Conservation (phyloP, 129 eudicot species). For the Dittrichia graveolens region DNA sequence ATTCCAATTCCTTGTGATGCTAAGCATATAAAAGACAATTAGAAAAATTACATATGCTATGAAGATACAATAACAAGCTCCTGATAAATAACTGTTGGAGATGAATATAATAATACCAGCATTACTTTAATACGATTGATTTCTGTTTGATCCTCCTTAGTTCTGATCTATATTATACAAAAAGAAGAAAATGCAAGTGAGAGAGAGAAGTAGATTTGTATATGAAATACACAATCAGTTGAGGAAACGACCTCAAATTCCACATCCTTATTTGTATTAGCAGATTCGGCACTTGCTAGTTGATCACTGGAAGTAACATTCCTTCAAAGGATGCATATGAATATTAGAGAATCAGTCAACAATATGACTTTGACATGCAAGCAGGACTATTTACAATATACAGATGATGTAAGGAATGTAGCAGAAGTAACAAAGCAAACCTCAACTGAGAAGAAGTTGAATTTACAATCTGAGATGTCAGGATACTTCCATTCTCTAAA, state of each 20-base stretch:
- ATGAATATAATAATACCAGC: constrained; percentile 58
- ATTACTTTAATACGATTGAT: constrained; percentile 70
- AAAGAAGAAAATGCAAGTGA: constrained; percentile 22
- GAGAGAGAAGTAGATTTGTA: constrained; percentile 2
- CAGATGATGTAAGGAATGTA: neutral
- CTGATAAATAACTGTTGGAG: constrained; percentile 1
- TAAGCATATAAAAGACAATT: constrained; percentile 37
- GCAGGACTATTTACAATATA: neutral
- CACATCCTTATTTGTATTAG: constrained; percentile 27
- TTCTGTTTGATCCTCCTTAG: constrained; percentile 58
- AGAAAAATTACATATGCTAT: constrained; percentile 8
- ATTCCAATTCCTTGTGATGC: constrained; percentile 93
- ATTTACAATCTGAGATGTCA: constrained; percentile 43
- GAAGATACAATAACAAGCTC: constrained; percentile 19
- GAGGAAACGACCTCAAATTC: constrained; percentile 47
- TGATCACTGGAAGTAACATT: constrained; percentile 38
- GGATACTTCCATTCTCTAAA: constrained; percentile 27
- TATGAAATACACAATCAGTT: neutral
- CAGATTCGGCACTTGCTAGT: constrained; percentile 27
- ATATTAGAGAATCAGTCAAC: neutral
- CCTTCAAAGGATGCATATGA: constrained; percentile 29
- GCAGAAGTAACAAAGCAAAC: constrained; percentile 35
- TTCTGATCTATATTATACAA: constrained; percentile 40
- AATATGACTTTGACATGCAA: neutral
- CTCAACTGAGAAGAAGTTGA: constrained; percentile 40